Evolutionary conservation across 108 stramenopile species (phyloP).

Genomic region (Pseudonitzschia multiseries): DNA sequence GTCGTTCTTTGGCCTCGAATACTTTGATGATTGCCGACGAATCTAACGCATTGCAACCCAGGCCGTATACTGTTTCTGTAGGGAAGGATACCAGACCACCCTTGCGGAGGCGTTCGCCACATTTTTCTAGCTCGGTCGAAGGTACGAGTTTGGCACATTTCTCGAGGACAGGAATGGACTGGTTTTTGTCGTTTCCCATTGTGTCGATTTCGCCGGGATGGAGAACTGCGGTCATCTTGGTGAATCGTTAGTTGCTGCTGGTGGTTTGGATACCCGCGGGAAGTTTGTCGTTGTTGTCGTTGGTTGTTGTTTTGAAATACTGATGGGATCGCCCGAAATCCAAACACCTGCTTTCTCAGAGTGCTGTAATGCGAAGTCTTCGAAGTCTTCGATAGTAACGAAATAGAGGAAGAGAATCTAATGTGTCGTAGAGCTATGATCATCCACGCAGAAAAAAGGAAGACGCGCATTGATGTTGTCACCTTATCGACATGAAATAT

Average conservation of each 20-base stretch:
- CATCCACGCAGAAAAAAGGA: slow-evolving; percentile 9
- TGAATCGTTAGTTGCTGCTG: neutral
- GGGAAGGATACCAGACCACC: slow-evolving; percentile 87
- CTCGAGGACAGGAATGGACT: neutral
- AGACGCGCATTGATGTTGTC: neutral
- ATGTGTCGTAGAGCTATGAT: slow-evolving; percentile 1
- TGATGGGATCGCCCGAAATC: neutral
- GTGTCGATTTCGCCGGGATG: neutral
- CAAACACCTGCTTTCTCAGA: neutral
- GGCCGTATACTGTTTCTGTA: slow-evolving; percentile 98
- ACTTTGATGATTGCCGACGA: slow-evolving; percentile 80
- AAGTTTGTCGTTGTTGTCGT: neutral
- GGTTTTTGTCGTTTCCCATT: neutral
- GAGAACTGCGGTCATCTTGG: neutral
- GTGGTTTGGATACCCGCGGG: neutral
- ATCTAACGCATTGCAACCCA: slow-evolving; percentile 96
- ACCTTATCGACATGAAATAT: neutral
- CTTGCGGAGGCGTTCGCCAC: slow-evolving; percentile 64
- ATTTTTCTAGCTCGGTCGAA: slow-evolving; percentile 15
- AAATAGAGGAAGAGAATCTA: slow-evolving; percentile 11
- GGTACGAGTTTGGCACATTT: neutral
- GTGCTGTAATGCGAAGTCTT: neutral
- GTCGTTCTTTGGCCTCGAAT: slow-evolving; percentile 93
- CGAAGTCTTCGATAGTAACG: neutral
- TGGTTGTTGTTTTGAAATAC: neutral